Percentiles rank a stretch among this genome's conserved stretches.
phyloP scores from a whole-genome alignment of 2,329 filamentous ascomycete genomes.

The Aspergillus flavus region DNA sequence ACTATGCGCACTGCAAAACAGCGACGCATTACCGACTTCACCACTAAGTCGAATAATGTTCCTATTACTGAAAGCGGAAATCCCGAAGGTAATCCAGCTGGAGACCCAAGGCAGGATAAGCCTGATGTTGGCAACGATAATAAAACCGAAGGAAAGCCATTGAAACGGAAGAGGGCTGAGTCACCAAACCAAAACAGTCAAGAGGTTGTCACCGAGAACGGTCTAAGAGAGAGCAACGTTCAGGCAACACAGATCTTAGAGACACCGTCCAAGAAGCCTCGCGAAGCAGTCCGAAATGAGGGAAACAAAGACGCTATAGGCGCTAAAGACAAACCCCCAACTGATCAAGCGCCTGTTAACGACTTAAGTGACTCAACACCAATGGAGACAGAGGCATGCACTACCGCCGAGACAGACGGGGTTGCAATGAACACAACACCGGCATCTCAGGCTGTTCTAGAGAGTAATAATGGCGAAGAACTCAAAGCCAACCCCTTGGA shows the following conservation, averaged over 20 bases:
- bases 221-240: not conserved
- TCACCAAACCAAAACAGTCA: not conserved
- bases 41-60: slow-evolving; percentile 10
- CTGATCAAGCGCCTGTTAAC: not conserved
- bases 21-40: slow-evolving; percentile 16
- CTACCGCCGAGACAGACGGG: not conserved
- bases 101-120: slow-evolving; percentile 4
- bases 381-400: not conserved
- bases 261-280: slow-evolving; percentile 20
- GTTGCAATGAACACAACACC: not conserved
- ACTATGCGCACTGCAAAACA: slow-evolving; percentile 19
- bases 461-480: not conserved
- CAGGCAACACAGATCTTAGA: not conserved
- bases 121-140: not conserved
- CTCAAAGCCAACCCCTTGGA: not conserved
- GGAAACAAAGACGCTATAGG: not conserved
- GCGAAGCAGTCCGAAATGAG: not conserved
- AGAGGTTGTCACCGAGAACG: not conserved
- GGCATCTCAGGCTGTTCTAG: not conserved
- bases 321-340: not conserved
- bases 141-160: not conserved
- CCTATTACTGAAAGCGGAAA: not conserved
- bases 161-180: slow-evolving; percentile 5
- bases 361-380: not conserved
- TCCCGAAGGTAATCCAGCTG: not conserved